Evolutionary conservation across 306 rosid genomes (phyloP).

Genomic region (Trifolium fragiferum): DNA sequence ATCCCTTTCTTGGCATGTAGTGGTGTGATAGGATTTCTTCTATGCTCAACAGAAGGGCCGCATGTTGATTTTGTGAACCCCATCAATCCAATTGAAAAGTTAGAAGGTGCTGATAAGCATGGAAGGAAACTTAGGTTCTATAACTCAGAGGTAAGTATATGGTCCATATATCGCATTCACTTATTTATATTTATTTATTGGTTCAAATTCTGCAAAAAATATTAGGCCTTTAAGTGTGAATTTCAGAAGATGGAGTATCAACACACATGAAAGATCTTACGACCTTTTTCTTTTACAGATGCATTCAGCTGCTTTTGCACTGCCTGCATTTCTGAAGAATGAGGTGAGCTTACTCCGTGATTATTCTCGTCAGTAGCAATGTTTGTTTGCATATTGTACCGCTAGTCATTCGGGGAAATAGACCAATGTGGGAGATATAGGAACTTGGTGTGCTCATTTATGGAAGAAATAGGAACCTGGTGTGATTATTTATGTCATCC

Average conservation of each 20-base stretch:
- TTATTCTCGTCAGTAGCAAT: slow-evolving; percentile 4
- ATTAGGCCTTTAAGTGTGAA: not conserved
- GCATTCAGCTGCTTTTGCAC: slow-evolving; percentile 87
- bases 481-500: slow-evolving; percentile 35
- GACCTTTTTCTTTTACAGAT: slow-evolving; percentile 52
- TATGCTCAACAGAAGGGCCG: slow-evolving; percentile 90
- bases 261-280: not conserved
- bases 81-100: slow-evolving; percentile 85
- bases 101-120: slow-evolving; percentile 73
- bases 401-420: slow-evolving; percentile 21
- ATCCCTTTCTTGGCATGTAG: slow-evolving; percentile 52
- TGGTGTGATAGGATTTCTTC: slow-evolving; percentile 89
- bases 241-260: not conserved
- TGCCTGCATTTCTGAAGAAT: slow-evolving; percentile 77
- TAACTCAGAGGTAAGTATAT: slow-evolving; percentile 74
- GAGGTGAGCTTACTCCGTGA: slow-evolving; percentile 59
- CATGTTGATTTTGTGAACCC: slow-evolving; percentile 83
- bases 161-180: not conserved
- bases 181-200: slow-evolving; percentile 4
- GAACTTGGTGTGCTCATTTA: slow-evolving; percentile 30
- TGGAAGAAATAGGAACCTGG: slow-evolving; percentile 36
- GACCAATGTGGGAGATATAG: slow-evolving; percentile 32
- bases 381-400: not conserved
- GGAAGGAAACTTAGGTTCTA: slow-evolving; percentile 84
- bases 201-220: not conserved